These are phyloP conservation scores for Solanum bulbocastanum DNA, from an alignment of 257 asterid species.

Conservation along the genomic window DNA sequence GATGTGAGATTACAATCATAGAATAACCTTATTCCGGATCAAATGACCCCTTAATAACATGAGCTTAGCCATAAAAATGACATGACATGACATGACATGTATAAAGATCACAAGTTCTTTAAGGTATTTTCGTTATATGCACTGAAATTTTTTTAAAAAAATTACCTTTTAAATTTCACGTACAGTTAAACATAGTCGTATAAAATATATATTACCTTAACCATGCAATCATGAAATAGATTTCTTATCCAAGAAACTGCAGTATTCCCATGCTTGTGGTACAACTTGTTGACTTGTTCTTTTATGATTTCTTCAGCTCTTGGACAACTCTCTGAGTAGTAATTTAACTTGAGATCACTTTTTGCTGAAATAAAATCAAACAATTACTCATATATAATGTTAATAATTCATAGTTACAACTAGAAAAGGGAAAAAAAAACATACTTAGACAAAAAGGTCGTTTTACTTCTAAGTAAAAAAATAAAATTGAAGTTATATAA, in stretches of 20 bases:
- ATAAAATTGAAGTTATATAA: too few relatives aligned
- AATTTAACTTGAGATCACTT: slow-evolving; percentile 45
- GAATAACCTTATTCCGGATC: background rate
- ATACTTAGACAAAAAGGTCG: too few relatives aligned
- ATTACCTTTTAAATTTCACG: background rate
- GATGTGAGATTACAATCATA: background rate
- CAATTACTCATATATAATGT: background rate
- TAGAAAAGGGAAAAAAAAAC: too few relatives aligned
- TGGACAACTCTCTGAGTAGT: slow-evolving; percentile 65
- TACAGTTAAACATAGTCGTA: background rate
- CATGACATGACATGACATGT: background rate
- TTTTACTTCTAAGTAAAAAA: too few relatives aligned
- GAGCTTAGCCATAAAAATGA: background rate
- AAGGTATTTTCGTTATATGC: background rate
- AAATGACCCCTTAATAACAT: background rate
- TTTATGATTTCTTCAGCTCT: slow-evolving; percentile 59
- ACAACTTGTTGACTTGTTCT: slow-evolving; percentile 45
- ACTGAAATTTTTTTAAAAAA: background rate
- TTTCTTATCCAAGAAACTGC: slow-evolving; percentile 82
- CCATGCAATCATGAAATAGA: slow-evolving; percentile 78
- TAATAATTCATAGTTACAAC: background rate
- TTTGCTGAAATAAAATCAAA: background rate
- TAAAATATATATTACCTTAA: slow-evolving; percentile 29
- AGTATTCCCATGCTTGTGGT: slow-evolving; percentile 50
- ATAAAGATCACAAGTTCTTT: background rate